These are phyloP conservation scores for Helicocarpus griseus DNA, from an alignment of 2,329 filamentous ascomycete genomes.

Conservation along the genomic window DNA sequence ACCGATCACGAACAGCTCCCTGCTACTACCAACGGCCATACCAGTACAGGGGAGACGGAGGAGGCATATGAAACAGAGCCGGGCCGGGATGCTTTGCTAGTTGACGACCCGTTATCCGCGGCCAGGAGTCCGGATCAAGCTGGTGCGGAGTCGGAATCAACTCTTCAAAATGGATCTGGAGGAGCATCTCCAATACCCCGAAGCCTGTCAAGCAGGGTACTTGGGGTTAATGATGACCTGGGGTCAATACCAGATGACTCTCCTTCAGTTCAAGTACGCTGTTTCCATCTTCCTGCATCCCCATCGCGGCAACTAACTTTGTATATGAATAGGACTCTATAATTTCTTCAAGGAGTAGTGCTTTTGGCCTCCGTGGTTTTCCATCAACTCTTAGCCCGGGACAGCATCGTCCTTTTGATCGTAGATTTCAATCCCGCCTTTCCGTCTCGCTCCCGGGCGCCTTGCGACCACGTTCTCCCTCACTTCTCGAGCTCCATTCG, in stretches of 20 bases:
- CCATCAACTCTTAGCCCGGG: constrained; percentile 62
- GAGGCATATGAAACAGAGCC: constrained; percentile 10
- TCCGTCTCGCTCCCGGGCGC: constrained; percentile 51
- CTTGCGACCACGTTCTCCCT: constrained; percentile 66
- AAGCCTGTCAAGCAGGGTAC: constrained; percentile 11
- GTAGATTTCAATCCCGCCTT: constrained; percentile 83
- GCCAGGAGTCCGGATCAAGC: constrained; percentile 17
- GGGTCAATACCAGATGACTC: constrained; percentile 73
- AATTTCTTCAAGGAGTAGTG: constrained; percentile 58
- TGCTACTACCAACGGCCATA: background rate
- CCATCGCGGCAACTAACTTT: constrained; percentile 16
- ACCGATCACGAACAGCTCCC: constrained; percentile 21
- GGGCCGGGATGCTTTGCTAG: constrained; percentile 8
- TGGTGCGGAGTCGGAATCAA: background rate
- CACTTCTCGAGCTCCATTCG: constrained; percentile 65
- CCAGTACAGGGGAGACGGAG: constrained; percentile 8
- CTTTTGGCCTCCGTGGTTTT: constrained; percentile 59
- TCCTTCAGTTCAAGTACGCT: constrained; percentile 66
- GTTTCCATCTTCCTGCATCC: constrained; percentile 48
- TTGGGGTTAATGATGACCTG: constrained; percentile 52
- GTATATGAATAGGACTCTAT: constrained; percentile 46
- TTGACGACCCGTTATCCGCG: constrained; percentile 21
- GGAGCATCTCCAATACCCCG: constrained; percentile 19
- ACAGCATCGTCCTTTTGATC: constrained; percentile 85
- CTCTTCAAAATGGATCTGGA: constrained; percentile 4